Conservation (phyloP, 2,329 filamentous ascomycete species). For the Tolypocladium cylindrosporum region DNA sequence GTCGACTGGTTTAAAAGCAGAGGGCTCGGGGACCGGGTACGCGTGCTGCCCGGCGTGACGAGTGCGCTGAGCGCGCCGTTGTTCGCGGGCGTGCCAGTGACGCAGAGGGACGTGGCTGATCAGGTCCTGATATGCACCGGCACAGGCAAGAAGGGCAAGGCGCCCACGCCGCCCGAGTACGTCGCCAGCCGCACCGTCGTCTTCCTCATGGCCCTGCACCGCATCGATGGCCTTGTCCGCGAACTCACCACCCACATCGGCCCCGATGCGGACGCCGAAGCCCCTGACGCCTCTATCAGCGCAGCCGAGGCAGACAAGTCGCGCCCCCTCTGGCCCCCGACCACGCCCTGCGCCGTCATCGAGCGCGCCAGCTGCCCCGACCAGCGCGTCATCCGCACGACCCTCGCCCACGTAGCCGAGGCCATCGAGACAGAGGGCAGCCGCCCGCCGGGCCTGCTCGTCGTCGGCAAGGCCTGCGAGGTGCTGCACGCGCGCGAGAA, state of each 20-base stretch:
- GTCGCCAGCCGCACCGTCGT: slow-evolving; percentile 72
- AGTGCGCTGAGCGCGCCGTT: slow-evolving; percentile 78
- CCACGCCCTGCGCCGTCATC: slow-evolving; percentile 85
- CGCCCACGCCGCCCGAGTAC: slow-evolving; percentile 73
- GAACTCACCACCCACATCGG: slow-evolving; percentile 49
- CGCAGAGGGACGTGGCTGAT: slow-evolving; percentile 82
- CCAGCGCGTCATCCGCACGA: slow-evolving; percentile 85
- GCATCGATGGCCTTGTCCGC: slow-evolving; percentile 62
- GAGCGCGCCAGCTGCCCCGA: slow-evolving; percentile 91
- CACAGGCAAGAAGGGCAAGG: slow-evolving; percentile 79
- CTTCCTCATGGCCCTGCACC: slow-evolving; percentile 90
- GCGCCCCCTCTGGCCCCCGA: slow-evolving; percentile 53
- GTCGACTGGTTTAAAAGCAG: slow-evolving; percentile 69
- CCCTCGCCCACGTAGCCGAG: slow-evolving; percentile 64
- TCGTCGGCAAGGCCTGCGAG: slow-evolving; percentile 76
- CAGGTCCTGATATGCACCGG: slow-evolving; percentile 95
- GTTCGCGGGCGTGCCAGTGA: slow-evolving; percentile 79
- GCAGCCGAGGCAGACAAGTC: slow-evolving; percentile 5
- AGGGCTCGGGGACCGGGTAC: slow-evolving; percentile 52
- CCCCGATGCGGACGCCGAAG: slow-evolving; percentile 7
- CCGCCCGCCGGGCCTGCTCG: slow-evolving; percentile 76
- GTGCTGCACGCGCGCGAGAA: slow-evolving; percentile 53
- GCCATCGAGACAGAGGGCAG: slow-evolving; percentile 87
- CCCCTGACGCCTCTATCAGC: background rate
- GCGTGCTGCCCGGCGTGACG: slow-evolving; percentile 83